Conservation (phyloP, 2,329 filamentous ascomycete genomes). For the Ophiostoma australiae region DNA sequence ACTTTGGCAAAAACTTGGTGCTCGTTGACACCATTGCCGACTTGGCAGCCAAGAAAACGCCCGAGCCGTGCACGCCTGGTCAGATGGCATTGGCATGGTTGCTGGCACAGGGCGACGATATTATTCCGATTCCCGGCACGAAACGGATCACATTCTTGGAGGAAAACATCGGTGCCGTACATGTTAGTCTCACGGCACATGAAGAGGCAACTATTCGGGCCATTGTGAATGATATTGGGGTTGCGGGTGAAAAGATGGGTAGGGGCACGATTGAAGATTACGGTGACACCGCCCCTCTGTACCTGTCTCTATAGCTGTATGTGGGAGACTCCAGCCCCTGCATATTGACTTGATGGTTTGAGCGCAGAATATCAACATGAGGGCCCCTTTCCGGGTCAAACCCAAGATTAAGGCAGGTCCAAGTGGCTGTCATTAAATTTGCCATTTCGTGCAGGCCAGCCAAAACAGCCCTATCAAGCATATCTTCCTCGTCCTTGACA, state of each 20-base stretch:
- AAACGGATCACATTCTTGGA: constrained; percentile 45
- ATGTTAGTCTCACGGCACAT: constrained; percentile 34
- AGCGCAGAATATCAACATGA: background rate
- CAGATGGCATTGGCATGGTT: constrained; percentile 62
- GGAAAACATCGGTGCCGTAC: constrained; percentile 40
- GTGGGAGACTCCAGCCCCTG: background rate
- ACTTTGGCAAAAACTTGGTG: constrained; percentile 52
- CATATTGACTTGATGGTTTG: background rate
- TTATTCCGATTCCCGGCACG: constrained; percentile 55
- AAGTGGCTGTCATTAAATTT: background rate
- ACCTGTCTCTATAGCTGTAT: background rate
- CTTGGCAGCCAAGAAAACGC: constrained; percentile 40
- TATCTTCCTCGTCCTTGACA: background rate
- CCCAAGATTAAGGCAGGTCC: background rate
- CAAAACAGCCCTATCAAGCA: background rate
- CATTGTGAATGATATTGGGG: constrained; percentile 29
- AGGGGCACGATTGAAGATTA: constrained; percentile 23
- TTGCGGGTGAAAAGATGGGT: constrained; percentile 26
- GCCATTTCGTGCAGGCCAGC: background rate
- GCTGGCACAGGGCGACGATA: constrained; percentile 53
- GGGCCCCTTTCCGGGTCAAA: no score
- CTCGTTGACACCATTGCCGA: constrained; percentile 47
- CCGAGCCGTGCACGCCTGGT: constrained; percentile 48
- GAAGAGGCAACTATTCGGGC: constrained; percentile 37
- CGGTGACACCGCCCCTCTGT: constrained; percentile 23